phyloP scores from a whole-genome alignment of 2,329 filamentous ascomycete species.

The Cordyceps cateniannulata region DNA sequence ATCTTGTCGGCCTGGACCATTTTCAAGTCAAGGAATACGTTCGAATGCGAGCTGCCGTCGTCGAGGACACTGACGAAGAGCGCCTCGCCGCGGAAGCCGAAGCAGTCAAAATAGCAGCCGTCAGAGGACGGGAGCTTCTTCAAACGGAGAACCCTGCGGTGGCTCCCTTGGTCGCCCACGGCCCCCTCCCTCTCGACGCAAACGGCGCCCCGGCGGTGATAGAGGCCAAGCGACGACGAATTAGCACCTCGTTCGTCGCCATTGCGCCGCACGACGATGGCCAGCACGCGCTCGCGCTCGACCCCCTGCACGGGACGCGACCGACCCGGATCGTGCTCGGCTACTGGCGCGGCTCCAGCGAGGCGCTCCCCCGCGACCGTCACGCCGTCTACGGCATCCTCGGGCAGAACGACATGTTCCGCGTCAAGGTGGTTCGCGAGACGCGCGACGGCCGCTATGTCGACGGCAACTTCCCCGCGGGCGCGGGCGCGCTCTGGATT shows the following conservation, averaged over 20 bases:
- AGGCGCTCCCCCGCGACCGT: conserved; percentile 40
- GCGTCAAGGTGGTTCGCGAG: conserved; percentile 54
- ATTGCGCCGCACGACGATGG: conserved; percentile 9
- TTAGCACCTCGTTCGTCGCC: conserved; percentile 14
- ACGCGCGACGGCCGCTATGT: conserved; percentile 54
- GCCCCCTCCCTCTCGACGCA: conserved; percentile 39
- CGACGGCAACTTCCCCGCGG: conserved; percentile 53
- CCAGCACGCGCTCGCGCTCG: conserved; percentile 20
- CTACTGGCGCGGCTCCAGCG: conserved; percentile 51
- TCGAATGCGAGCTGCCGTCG: conserved; percentile 40
- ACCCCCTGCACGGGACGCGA: conserved; percentile 44
- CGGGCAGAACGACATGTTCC: conserved; percentile 57
- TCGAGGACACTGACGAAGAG: conserved; percentile 32
- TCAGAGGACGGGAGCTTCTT: conserved; percentile 37
- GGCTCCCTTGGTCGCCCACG: conserved; percentile 44
- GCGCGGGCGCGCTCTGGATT: conserved; percentile 57
- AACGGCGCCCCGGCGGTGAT: neutral
- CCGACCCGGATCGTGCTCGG: conserved; percentile 54
- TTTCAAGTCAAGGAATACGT: conserved; percentile 58
- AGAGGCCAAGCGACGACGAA: conserved; percentile 41
- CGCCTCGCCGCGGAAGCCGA: conserved; percentile 31
- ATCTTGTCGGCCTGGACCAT: conserved; percentile 49
- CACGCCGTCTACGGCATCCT: conserved; percentile 59
- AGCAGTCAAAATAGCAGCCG: conserved; percentile 42
- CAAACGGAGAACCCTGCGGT: conserved; percentile 35